Base-by-base conservation (phyloP, 768 basidiomycete species). In the Sistotremastrum suecicum region DNA sequence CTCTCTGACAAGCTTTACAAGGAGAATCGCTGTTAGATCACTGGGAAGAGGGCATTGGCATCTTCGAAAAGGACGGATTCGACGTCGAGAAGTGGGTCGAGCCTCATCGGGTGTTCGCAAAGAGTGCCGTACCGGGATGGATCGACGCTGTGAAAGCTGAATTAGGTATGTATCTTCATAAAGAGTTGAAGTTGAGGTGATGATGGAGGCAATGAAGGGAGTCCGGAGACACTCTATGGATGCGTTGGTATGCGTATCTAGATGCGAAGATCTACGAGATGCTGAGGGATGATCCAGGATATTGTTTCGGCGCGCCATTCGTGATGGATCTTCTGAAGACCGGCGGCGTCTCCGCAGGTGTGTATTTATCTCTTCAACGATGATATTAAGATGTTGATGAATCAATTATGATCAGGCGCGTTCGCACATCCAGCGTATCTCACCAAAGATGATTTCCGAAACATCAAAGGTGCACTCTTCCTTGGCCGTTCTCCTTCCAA, bases 91-190 rank as follows among this genome's bases (percentile, higher is more conserved):
- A n/a, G n/a, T n/a, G n/a, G n/a, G n/a, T n/a, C n/a, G n/a, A n/a
- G n/a, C n/a, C n/a, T n/a, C n/a, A n/a, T n/a, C n/a, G 57, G 32
- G 51, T 58, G 30, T 59, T 61, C 8, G 70, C 77, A 0, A 53
- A 43, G 12, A 62, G 66, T 43, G 56, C 58, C 10, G 56, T 69
- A 3, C 74, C 74, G 0, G 65, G 59, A 40, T 80, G 79, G 78
- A 56, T 75, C 8, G 61, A 70, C 37, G 69, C 65, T 1, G 68
- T 79, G 29, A 68, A 65, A 44, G 58, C 66, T 53, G 62, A 56
- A 43, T 74, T 72, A 46, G 77, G 78, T 71, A n/a, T n/a, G n/a
- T n/a, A 8, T 39, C 4, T 9, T n/a, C 34, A 1, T 3, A 1
- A 39, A 1, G 32, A 41, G 29, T 40, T 5, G 29, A n/a, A 41